Conservation (phyloP, 164 flowering plant species). For the Dillenia turbinata region DNA sequence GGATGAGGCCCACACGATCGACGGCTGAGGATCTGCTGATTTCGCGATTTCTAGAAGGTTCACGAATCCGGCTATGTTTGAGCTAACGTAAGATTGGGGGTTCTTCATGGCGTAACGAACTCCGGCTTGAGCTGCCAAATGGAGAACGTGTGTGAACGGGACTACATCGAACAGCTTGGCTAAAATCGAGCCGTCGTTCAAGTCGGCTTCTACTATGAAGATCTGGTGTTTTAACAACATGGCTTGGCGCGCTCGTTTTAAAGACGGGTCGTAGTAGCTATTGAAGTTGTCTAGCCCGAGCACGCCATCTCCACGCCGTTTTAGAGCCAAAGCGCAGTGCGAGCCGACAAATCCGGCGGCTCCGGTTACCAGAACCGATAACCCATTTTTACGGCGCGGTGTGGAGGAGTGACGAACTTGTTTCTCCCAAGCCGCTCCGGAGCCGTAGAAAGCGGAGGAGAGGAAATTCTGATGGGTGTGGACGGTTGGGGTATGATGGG, state of each 20-base stretch:
- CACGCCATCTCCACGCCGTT: slow-evolving; percentile 90
- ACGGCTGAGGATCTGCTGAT: slow-evolving; percentile 71
- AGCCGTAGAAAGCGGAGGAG: slow-evolving; percentile 37
- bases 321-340: slow-evolving; percentile 64
- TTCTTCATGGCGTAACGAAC: slow-evolving; percentile 94
- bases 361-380: slow-evolving; percentile 54
- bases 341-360: slow-evolving; percentile 62
- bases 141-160: slow-evolving; percentile 84
- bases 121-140: slow-evolving; percentile 90
- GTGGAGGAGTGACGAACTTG: slow-evolving; percentile 55
- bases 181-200: slow-evolving; percentile 58
- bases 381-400: slow-evolving; percentile 47
- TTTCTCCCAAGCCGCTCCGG: slow-evolving; percentile 49
- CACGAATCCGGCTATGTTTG: slow-evolving; percentile 87
- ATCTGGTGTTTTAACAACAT: slow-evolving; percentile 44
- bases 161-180: slow-evolving; percentile 75
- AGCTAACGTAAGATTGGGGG: slow-evolving; percentile 71
- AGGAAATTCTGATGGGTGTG: slow-evolving; percentile 38
- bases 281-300: slow-evolving; percentile 90
- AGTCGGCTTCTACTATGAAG: slow-evolving; percentile 75
- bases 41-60: slow-evolving; percentile 65
- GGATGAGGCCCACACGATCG: slow-evolving; percentile 92
- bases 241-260: slow-evolving; percentile 68
- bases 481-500: slow-evolving; percentile 19
- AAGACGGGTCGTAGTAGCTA: slow-evolving; percentile 69